Conservation (phyloP, 2,329 filamentous ascomycete species). For the Zymoseptoria ardabiliae region DNA sequence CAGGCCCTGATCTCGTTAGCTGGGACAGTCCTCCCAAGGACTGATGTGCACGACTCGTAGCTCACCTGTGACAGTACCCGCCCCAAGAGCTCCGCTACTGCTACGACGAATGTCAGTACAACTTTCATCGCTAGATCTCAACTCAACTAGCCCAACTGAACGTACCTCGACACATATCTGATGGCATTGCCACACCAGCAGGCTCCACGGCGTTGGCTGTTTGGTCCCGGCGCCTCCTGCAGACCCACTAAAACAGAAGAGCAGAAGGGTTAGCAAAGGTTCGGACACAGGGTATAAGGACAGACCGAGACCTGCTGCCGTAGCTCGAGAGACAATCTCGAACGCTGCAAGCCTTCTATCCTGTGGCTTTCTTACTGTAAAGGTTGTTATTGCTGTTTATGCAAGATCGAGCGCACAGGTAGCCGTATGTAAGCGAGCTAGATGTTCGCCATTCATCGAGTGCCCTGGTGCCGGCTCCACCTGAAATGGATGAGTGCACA, state of each 20-base stretch:
- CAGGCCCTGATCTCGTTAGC: constrained; percentile 1
- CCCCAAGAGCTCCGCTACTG: background rate
- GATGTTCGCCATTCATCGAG: constrained; percentile 14
- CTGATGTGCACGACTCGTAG: no score
- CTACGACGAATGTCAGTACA: constrained; percentile 1
- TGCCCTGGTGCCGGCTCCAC: constrained; percentile 19
- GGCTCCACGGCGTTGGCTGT: constrained; percentile 16
- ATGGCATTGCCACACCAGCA: constrained; percentile 26
- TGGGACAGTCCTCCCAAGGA: no score
- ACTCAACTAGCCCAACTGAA: background rate
- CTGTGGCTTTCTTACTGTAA: no score
- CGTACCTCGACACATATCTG: constrained; percentile 20
- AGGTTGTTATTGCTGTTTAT: no score
- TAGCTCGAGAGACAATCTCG: no score
- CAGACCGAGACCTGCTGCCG: no score
- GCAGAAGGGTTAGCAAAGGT: no score
- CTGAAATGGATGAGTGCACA: constrained; percentile 19
- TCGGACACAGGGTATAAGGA: no score
- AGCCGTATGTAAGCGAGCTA: constrained; percentile 17
- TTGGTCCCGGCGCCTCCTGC: no score
- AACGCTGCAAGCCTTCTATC: no score
- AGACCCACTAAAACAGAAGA: no score
- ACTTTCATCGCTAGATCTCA: background rate
- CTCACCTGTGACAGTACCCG: constrained; percentile 8
- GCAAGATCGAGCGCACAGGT: constrained; percentile 8